phyloP scores from a whole-genome alignment of 164 flowering plant genomes.

The Aristolochia californica region DNA sequence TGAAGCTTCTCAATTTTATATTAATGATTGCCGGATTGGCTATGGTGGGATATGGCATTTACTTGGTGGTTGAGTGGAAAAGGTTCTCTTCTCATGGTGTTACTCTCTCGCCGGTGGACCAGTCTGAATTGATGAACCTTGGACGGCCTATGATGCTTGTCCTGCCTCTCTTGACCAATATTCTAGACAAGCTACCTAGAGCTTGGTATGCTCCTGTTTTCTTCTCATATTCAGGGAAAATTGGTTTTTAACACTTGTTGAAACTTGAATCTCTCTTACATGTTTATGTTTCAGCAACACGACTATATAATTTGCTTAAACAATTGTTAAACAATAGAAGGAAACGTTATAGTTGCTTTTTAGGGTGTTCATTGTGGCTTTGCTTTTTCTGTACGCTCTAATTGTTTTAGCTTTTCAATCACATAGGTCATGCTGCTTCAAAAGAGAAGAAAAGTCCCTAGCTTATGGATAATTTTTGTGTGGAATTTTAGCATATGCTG shows the following conservation, averaged over 20 bases:
- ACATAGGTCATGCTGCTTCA: too few relatives aligned
- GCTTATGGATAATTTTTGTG: too few relatives aligned
- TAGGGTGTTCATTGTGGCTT: background rate
- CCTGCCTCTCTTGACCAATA: constrained; percentile 40
- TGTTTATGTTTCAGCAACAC: background rate
- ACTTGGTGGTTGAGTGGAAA: constrained; percentile 62
- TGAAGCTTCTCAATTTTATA: constrained; percentile 81
- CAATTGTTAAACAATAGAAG: background rate
- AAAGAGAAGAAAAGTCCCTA: too few relatives aligned
- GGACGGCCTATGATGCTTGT: constrained; percentile 78
- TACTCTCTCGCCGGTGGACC: background rate
- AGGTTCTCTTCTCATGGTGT: constrained; percentile 4
- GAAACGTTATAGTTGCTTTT: background rate
- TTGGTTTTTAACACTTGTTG: background rate
- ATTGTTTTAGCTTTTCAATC: background rate
- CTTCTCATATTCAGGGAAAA: too few relatives aligned
- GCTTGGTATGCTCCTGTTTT: constrained; percentile 56
- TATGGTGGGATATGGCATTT: constrained; percentile 91
- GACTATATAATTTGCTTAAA: too few relatives aligned
- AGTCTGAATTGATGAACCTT: constrained; percentile 28
- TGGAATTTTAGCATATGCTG: too few relatives aligned
- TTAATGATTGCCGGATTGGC: constrained; percentile 69
- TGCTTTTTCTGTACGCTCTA: background rate
- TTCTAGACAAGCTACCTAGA: constrained; percentile 63
- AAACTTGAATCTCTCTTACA: background rate